Conservation (phyloP, 1,284 basidiomycete genomes). For the Microbotryomycetes sp. region DNA sequence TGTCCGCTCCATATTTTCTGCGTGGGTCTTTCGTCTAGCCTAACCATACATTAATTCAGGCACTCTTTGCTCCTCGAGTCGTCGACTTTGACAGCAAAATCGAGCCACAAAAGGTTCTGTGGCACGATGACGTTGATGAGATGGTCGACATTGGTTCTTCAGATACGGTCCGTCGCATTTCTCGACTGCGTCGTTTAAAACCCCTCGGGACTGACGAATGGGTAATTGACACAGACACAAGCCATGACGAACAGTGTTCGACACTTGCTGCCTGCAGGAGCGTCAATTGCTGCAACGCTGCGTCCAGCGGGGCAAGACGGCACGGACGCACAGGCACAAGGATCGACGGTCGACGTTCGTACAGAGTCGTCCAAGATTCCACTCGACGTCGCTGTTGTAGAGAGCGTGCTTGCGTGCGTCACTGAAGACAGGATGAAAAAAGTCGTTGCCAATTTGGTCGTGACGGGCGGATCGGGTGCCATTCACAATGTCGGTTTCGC, state of each 20-base stretch:
- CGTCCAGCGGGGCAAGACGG: conserved; percentile 53
- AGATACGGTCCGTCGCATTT: conserved; percentile 37
- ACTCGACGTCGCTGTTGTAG: conserved; percentile 88
- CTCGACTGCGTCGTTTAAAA: neutral
- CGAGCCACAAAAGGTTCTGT: conserved; percentile 36
- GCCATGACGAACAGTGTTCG: conserved; percentile 31
- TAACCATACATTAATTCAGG: conserved; percentile 46
- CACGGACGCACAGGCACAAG: neutral
- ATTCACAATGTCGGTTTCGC: conserved; percentile 79
- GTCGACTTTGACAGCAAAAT: conserved; percentile 77
- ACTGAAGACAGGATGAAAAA: conserved; percentile 81
- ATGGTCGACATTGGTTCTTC: conserved; percentile 43
- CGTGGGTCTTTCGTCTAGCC: neutral
- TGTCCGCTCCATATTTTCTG: conserved; percentile 47
- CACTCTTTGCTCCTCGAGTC: conserved; percentile 84
- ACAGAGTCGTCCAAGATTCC: conserved; percentile 85
- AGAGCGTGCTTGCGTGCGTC: conserved; percentile 73
- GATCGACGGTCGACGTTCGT: conserved; percentile 56
- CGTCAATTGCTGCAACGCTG: neutral
- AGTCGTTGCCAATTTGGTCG: conserved; percentile 77
- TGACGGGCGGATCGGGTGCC: conserved; percentile 72
- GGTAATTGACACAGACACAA: conserved; percentile 9
- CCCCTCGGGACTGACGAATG: neutral
- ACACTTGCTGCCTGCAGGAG: neutral
- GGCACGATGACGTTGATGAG: conserved; percentile 39